Evolutionary conservation across 192 early-diverging fungal species (phyloP).

Genomic region (Podila epigama): DNA sequence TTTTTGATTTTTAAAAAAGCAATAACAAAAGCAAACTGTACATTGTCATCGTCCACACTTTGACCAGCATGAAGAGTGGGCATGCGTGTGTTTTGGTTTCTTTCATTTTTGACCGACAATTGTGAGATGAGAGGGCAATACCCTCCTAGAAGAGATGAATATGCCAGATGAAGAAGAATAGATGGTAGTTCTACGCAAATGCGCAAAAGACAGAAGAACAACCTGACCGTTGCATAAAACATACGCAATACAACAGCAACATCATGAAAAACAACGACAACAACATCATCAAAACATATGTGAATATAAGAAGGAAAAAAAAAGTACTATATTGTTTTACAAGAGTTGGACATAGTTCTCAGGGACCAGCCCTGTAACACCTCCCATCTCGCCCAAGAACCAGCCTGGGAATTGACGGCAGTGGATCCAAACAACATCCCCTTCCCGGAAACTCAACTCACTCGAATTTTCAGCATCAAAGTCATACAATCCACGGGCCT

Average conservation of each 20-base stretch:
- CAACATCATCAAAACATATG: neutral
- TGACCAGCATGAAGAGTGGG: too few relatives aligned
- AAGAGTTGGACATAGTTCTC: slow-evolving; percentile 69
- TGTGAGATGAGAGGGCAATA: too few relatives aligned
- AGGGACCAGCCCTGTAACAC: slow-evolving; percentile 72
- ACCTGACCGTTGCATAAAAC: neutral
- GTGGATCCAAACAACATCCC: slow-evolving; percentile 69
- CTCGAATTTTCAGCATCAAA: slow-evolving; percentile 74
- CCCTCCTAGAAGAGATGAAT: too few relatives aligned
- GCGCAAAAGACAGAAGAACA: too few relatives aligned
- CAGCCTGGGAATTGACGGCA: slow-evolving; percentile 77
- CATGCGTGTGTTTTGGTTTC: too few relatives aligned
- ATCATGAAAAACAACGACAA: neutral
- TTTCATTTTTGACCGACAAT: too few relatives aligned
- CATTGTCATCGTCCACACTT: too few relatives aligned
- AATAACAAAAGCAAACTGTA: too few relatives aligned
- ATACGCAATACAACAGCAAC: too few relatives aligned
- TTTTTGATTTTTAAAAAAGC: neutral
- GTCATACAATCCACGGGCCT: slow-evolving; percentile 71
- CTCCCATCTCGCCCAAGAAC: slow-evolving; percentile 69
- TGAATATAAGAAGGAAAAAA: neutral
- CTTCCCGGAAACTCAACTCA: slow-evolving; percentile 70
- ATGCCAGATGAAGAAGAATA: too few relatives aligned
- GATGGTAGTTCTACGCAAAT: too few relatives aligned
- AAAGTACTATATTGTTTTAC: neutral